These are phyloP conservation scores for Phytophthora sojae DNA, from an alignment of 352 stramenopile species.

Conservation along the genomic window DNA sequence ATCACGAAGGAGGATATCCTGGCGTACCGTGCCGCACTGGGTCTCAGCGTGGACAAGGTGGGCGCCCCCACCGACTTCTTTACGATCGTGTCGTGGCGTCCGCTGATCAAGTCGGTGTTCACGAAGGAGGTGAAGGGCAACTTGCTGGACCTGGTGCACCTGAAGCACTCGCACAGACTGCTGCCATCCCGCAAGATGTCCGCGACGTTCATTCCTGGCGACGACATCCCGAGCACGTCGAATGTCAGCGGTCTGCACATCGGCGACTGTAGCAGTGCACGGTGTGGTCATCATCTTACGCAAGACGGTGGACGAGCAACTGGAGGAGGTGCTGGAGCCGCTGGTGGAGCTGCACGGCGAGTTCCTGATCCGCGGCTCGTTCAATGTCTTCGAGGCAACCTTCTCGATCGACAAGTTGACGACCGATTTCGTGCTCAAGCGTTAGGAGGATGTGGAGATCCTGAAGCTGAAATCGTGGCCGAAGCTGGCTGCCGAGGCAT, in stretches of 20 bases:
- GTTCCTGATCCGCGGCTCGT: constrained; percentile 89
- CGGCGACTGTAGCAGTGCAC: constrained; percentile 79
- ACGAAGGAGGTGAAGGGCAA: constrained; percentile 85
- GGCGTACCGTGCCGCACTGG: constrained; percentile 68
- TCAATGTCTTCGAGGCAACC: constrained; percentile 77
- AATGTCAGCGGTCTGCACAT: constrained; percentile 80
- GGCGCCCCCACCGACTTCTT: constrained; percentile 76
- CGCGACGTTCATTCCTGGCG: constrained; percentile 60
- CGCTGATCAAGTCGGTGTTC: constrained; percentile 87
- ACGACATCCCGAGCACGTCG: constrained; percentile 78
- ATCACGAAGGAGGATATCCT: constrained; percentile 64
- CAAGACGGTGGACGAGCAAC: constrained; percentile 56
- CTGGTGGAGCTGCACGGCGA: constrained; percentile 82
- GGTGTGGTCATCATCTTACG: constrained; percentile 73
- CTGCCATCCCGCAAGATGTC: constrained; percentile 47
- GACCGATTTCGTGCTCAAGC: constrained; percentile 49
- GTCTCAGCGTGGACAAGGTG: constrained; percentile 36
- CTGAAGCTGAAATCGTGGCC: constrained; percentile 79
- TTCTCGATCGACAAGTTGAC: constrained; percentile 67
- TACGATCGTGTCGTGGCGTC: constrained; percentile 82
- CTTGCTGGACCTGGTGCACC: constrained; percentile 83
- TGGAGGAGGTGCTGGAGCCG: constrained; percentile 67
- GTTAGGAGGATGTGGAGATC: constrained; percentile 58
- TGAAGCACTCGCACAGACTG: constrained; percentile 88
- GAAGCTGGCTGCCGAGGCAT: constrained; percentile 32